phyloP scores from a whole-genome alignment of 805 yeast species.

The Pichia pseudocactophila region DNA sequence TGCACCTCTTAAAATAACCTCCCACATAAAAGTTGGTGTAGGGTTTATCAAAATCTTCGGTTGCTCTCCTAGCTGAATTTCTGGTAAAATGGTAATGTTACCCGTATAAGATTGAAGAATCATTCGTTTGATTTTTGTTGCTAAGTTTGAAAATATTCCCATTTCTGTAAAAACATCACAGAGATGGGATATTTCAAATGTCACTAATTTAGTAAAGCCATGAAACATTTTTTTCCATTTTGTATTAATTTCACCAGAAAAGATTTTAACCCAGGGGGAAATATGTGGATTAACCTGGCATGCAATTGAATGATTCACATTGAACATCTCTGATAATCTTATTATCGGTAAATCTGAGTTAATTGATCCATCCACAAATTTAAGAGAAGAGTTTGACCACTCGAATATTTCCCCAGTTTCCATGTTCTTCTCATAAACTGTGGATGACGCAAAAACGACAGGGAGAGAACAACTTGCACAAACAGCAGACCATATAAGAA shows the following conservation, averaged over 20 bases:
- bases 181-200: constrained; percentile 71
- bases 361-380: constrained; percentile 93
- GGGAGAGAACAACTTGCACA: constrained; percentile 95
- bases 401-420: constrained; percentile 63
- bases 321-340: constrained; percentile 90
- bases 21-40: constrained; percentile 60
- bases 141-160: constrained; percentile 64
- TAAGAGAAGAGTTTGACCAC: constrained; percentile 71
- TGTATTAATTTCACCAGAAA: constrained; percentile 27
- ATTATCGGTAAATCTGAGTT: constrained; percentile 90
- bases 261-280: constrained; percentile 69
- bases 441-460: constrained; percentile 78
- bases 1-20: constrained; percentile 73
- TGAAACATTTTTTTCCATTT: constrained; percentile 44
- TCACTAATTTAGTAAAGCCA: constrained; percentile 39
- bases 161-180: constrained; percentile 65
- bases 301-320: constrained; percentile 94
- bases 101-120: constrained; percentile 86
- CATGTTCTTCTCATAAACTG: constrained; percentile 75
- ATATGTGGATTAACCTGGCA: constrained; percentile 98
- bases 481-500: constrained; percentile 78
- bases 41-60: constrained; percentile 71
- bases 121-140: constrained; percentile 66
- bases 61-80: constrained; percentile 49
- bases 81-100: constrained; percentile 87